Percentiles rank a stretch among this genome's conserved stretches.
These are phyloP conservation scores for Poa annua DNA, from an alignment of 176 grass and related monocot genomes.

Conservation along the genomic window DNA sequence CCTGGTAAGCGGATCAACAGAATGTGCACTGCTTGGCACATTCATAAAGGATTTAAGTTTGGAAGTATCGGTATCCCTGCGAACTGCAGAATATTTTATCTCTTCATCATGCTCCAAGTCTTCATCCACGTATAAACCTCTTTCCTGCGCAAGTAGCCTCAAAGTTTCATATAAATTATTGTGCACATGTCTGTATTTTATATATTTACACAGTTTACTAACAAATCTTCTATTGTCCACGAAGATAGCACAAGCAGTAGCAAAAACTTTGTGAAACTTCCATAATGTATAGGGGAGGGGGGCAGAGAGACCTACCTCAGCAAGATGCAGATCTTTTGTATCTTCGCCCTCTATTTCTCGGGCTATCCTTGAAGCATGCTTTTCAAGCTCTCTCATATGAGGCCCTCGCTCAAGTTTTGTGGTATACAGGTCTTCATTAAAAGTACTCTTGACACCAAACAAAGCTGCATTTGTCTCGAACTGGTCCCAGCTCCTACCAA, in stretches of 20 bases:
- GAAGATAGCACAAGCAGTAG: background rate
- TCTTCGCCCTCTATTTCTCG: constrained; percentile 97
- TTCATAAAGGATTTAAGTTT: constrained; percentile 39
- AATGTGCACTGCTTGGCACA: constrained; percentile 20
- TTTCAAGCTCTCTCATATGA: constrained; percentile 94
- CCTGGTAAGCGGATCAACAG: constrained; percentile 37
- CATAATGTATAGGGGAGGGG: background rate
- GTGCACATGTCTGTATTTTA: background rate
- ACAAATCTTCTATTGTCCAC: background rate
- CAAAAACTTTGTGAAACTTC: background rate
- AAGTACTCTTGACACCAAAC: constrained; percentile 98
- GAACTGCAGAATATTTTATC: constrained; percentile 87
- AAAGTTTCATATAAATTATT: constrained; percentile 26
- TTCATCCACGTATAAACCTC: constrained; percentile 72
- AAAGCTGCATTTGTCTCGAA: constrained; percentile 89
- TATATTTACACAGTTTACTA: background rate
- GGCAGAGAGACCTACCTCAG: constrained; percentile 69
- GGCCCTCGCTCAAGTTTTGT: constrained; percentile 97
- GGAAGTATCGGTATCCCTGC: constrained; percentile 64
- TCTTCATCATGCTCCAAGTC: constrained; percentile 93
- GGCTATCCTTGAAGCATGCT: constrained; percentile 78
- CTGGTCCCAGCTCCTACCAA: constrained; percentile 93
- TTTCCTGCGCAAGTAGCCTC: constrained; percentile 63
- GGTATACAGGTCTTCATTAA: constrained; percentile 98
- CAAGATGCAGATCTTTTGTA: constrained; percentile 90